Conservation (phyloP, 2,329 filamentous ascomycete species). For the Amphichorda felina region DNA sequence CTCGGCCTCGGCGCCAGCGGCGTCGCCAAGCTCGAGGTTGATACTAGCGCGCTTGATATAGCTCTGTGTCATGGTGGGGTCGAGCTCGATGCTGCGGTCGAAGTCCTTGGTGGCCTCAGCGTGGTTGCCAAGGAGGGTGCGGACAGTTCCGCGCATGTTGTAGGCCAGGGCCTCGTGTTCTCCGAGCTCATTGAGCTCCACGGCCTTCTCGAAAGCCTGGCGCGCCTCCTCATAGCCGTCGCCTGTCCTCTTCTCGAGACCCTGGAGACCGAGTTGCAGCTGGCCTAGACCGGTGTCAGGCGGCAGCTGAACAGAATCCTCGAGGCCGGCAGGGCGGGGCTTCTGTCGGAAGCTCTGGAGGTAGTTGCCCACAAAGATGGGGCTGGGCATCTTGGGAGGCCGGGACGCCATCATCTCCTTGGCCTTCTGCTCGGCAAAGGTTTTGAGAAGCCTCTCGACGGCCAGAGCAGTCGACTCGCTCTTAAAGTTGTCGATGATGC, state of each 20-base stretch:
- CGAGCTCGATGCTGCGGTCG: slow-evolving; percentile 84
- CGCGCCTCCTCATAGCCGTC: slow-evolving; percentile 88
- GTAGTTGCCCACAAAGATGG: slow-evolving; percentile 97
- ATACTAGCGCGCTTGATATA: slow-evolving; percentile 99
- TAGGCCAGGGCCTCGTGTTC: slow-evolving; percentile 84
- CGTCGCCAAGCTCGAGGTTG: slow-evolving; percentile 84
- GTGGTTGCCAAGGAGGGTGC: slow-evolving; percentile 83
- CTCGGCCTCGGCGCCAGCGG: slow-evolving; percentile 76
- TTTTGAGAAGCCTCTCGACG: slow-evolving; percentile 89
- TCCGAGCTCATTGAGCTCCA: slow-evolving; percentile 69
- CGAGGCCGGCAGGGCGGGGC: slow-evolving; percentile 67
- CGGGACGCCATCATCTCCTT: slow-evolving; percentile 83
- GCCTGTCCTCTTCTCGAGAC: slow-evolving; percentile 74
- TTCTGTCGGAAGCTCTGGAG: slow-evolving; percentile 93
- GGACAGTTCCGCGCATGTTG: slow-evolving; percentile 94
- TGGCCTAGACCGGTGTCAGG: slow-evolving; percentile 75
- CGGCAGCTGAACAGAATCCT: slow-evolving; percentile 65
- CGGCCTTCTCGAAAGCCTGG: slow-evolving; percentile 72
- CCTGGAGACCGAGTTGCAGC: slow-evolving; percentile 69
- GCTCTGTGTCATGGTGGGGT: slow-evolving; percentile 82
- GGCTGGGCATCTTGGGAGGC: slow-evolving; percentile 77
- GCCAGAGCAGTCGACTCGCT: slow-evolving; percentile 81
- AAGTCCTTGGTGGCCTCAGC: slow-evolving; percentile 72
- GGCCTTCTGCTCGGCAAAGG: slow-evolving; percentile 90
- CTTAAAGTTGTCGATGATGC: slow-evolving; percentile 96